Evolutionary conservation across 176 grass and related monocot species (phyloP), one percentile per base, ranked within the genome.

Genomic region (Phoenix roebelenii): DNA sequence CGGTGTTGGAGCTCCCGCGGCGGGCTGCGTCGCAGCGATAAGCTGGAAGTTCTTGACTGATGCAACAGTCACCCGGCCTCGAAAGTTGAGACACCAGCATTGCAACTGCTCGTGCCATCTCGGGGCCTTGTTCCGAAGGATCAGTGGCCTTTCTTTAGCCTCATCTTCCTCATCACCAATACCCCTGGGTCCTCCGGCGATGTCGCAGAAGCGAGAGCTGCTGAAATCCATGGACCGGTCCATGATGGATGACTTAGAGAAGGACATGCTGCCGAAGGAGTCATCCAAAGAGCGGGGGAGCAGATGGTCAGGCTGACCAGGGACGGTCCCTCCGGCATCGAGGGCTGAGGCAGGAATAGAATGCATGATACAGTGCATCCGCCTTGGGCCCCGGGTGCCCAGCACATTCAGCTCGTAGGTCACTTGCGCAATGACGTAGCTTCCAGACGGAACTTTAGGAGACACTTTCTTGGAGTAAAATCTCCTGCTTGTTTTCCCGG

Each of bases 391-490:
- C 50, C 61, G 39, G 4, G 61, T 64, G 44, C 61, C 61, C 15
- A 64, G 61, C 4, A 64, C 61, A 16, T 64, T 64, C 15, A 64
- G 61, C 48, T 64, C 61, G 9, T 64, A 64, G 9, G 61, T 15
- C 39, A 64, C 61, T 23, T 64, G 61, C 24, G 61, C 61, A 17
- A 51, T 64, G 22, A 4, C 25, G 48, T 64, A 51, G 61, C 61
- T 64, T 19, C 61, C 44, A 7, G 61, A 64, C 4, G 61, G 61
- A 10, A 64, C 61, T 23, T 64, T 64, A 25, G 61, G 61, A n/a
- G 61, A 64, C 22, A 64, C 61, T 25, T 64, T 64, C 39, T 64
- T 64, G 10, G 61, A 51, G 61, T 64, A 64, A 64, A 64, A 64
- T 51, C 61, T 50, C 4, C 22, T 39, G 61, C 61, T 64, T 64